Percentiles rank a stretch among this genome's conserved stretches.
Evolutionary conservation across 2,329 filamentous ascomycete genomes (phyloP).

Genomic region (Diaporthe sp.): DNA sequence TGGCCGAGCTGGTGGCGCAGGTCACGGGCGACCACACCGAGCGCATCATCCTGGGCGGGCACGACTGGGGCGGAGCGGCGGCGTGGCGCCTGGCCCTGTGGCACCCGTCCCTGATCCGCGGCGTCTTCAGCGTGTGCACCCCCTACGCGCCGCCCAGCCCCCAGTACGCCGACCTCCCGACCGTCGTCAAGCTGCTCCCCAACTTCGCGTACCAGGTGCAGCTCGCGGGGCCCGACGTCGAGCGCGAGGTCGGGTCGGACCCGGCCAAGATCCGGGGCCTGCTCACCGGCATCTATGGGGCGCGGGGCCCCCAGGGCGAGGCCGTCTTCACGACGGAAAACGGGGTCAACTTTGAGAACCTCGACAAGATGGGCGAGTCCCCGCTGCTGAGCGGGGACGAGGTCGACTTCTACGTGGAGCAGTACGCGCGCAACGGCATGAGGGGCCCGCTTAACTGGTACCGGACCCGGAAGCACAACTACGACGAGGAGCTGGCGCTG

Average conservation of each 20-base stretch:
- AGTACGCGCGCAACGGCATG: slow-evolving; percentile 79
- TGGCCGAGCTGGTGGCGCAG: slow-evolving; percentile 76
- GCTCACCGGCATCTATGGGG: slow-evolving; percentile 78
- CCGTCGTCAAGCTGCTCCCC: slow-evolving; percentile 65
- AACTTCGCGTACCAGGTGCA: slow-evolving; percentile 89
- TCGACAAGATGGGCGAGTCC: slow-evolving; percentile 66
- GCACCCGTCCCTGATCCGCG: slow-evolving; percentile 77
- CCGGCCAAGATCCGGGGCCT: slow-evolving; percentile 75
- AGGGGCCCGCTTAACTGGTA: slow-evolving; percentile 92
- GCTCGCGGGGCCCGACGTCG: slow-evolving; percentile 74
- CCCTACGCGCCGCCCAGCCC: slow-evolving; percentile 71
- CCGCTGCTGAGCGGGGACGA: slow-evolving; percentile 74
- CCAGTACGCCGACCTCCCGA: slow-evolving; percentile 66
- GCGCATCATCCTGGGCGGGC: slow-evolving; percentile 83
- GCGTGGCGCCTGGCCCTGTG: slow-evolving; percentile 80
- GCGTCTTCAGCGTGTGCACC: slow-evolving; percentile 84
- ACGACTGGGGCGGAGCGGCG: slow-evolving; percentile 87
- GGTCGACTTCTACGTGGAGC: slow-evolving; percentile 78
- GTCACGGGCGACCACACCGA: slow-evolving; percentile 48
- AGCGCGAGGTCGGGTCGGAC: slow-evolving; percentile 63
- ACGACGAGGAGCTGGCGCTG: slow-evolving; percentile 76
- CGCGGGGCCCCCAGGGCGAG: slow-evolving; percentile 65
- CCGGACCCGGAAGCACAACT: slow-evolving; percentile 77
- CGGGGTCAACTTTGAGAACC: slow-evolving; percentile 73
- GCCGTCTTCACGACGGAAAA: slow-evolving; percentile 65